Base-by-base conservation (phyloP, 2,329 filamentous ascomycete genomes). In the Xylaria sp. region DNA sequence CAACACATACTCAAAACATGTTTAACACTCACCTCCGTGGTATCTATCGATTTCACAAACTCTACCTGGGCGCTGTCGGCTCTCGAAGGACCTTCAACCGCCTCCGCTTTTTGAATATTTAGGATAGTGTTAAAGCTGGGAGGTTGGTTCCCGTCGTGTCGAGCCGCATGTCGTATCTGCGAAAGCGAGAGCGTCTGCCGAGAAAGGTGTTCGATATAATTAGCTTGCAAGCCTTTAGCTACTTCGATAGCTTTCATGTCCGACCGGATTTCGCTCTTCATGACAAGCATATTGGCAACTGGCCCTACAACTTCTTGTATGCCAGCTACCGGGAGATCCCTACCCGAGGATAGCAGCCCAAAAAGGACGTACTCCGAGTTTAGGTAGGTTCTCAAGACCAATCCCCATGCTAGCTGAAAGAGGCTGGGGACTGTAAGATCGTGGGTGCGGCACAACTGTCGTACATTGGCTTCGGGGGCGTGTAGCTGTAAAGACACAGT, bases 261-360 rank as follows among this genome's bases (percentile, higher is more conserved):
- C 20, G 36, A 55, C 7, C 52, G 50, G 20, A 63, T 34, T 28
- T 48, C 23, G 50, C 60, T 63, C 52, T 12, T 63, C 48, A 63
- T 63, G 25, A 55, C 28, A 30, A 63, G 60, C 60, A 63, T 63
- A 45, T 20, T 63, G 50, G 60, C 60, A 48, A 63, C 60, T 48
- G 60, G 60, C 12, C 60, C 60, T 36, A 63, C 60, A 56, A n/a
- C 52, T 12, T 63, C 43, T n/a, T 63, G 60, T 36, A 63, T 63
- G 30, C 39, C 50, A 2, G 60, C n/a, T 36, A 63, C 23, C 2
- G 60, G 60, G 32, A 63, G 60, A 30, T 63, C 60, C 20, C 60
- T 56, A 18, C 60, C 60, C 4, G 60, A 63, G 6, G 60, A 34
- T 30, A 63, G 8, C 30, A 63, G 39, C 20, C 60, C 60, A 57